Evolutionary conservation across 176 grass and related monocot species (phyloP), one percentile per base, ranked within the genome.

Genomic region (Echinochloa phyllopogon): DNA sequence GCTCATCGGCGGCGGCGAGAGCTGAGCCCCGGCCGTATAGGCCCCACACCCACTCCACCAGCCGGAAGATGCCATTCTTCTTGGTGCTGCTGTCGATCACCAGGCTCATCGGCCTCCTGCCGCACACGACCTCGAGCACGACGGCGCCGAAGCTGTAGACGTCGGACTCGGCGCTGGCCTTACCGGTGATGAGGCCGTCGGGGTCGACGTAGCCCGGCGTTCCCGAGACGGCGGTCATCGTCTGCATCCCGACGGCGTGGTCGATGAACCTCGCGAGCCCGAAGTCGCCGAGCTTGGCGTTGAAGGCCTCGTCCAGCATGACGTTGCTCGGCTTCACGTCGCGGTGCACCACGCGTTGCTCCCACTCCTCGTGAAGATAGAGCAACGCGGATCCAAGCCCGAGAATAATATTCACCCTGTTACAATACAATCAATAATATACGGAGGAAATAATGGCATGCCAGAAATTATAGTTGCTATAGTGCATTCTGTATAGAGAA

Each of bases 21-120:
- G 87, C 13, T 13, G 4, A 24, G 8, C 53, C 43, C 20, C 47
- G 51, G 8, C 89, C 89, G 4, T 94, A 65, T 0, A 91, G 55
- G 9, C 87, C 86, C 87, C 92, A 94, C 1, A 64, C 89, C 87
- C 89, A 91, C 12, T 89, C 80, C 0, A 89, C 65, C 24, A 91
- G 63, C 41, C 76, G 71, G 20, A 73, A 63, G 3, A 83, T 12
- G 48, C 6, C 48, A 6, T 43, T 43, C 41, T 43, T 43, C 5
- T 43, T 4, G 48, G 12, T 41, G 45, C 65, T 77, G 12, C n/a
- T n/a, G n/a, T n/a, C n/a, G n/a, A n/a, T n/a, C 9, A 27, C 43
- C 0, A 71, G 66, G 57, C 82, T 86, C 24, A 80, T 44, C 6
- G 82, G 82, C 71, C 62, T 67, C 38, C 6, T 76, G 36, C 69